These are phyloP conservation scores for Flaveria ramosissima DNA, from an alignment of 129 eudicot genomes.

Conservation along the genomic window DNA sequence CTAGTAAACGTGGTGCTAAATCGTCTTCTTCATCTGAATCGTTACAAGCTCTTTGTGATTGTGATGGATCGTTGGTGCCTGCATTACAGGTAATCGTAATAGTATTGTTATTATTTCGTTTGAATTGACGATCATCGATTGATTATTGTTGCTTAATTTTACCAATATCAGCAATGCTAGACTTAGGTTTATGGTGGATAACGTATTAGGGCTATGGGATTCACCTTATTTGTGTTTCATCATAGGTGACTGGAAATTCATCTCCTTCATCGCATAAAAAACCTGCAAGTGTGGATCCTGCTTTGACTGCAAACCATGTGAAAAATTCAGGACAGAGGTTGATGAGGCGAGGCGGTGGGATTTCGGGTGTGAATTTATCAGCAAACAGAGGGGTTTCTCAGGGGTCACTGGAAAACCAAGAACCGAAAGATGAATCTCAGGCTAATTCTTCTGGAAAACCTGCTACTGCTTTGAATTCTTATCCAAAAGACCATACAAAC, in stretches of 20 bases:
- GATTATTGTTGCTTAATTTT: background rate
- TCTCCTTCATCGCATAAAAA: conserved; percentile 49
- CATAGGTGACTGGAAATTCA: background rate
- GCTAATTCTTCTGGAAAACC: conserved; percentile 37
- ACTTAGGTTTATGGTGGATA: too few relatives aligned
- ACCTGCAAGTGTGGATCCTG: conserved; percentile 38
- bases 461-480: conserved; percentile 34
- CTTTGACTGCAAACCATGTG: conserved; percentile 46
- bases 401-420: background rate
- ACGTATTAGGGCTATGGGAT: too few relatives aligned
- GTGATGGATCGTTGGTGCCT: conserved; percentile 46
- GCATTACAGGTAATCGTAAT: conserved; percentile 40
- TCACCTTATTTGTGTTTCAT: background rate
- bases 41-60: conserved; percentile 40
- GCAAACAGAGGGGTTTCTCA: conserved; percentile 48
- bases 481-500: conserved; percentile 36
- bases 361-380: conserved; percentile 34
- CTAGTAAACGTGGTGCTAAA: conserved; percentile 56
- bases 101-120: background rate
- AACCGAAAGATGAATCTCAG: conserved; percentile 33
- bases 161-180: background rate
- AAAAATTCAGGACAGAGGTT: conserved; percentile 55
- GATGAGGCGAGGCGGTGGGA: conserved; percentile 53
- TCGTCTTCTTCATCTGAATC: conserved; percentile 53
- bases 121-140: background rate